Conservation (phyloP, 1,284 basidiomycete species). For the Coniferiporia weirii region DNA sequence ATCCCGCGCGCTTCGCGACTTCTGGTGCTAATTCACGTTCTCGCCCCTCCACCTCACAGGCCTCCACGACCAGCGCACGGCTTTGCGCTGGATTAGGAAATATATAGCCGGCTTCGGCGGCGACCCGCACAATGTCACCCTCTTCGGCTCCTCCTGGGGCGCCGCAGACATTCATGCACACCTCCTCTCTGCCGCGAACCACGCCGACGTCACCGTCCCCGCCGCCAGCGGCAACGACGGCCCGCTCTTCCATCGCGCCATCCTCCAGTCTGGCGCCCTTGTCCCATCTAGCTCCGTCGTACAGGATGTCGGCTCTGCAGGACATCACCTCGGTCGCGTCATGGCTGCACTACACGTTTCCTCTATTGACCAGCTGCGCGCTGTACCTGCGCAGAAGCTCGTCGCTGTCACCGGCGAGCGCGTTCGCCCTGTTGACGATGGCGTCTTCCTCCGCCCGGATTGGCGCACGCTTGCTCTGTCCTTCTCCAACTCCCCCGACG, state of each 20-base stretch:
- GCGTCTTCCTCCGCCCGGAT: constrained; percentile 54
- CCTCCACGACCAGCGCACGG: constrained; percentile 63
- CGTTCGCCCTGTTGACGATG: constrained; percentile 60
- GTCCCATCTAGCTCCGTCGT: constrained; percentile 26
- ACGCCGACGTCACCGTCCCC: constrained; percentile 53
- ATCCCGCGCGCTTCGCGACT: neutral
- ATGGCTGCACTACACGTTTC: constrained; percentile 49
- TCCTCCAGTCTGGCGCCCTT: constrained; percentile 20
- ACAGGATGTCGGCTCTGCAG: constrained; percentile 52
- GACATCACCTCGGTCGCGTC: constrained; percentile 59
- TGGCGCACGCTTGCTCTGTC: constrained; percentile 47
- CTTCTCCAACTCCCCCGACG: constrained; percentile 3
- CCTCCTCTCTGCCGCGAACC: constrained; percentile 57
- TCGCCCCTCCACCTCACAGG: constrained; percentile 34
- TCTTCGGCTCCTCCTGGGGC: constrained; percentile 67
- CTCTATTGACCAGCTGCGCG: constrained; percentile 55
- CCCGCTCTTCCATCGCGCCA: constrained; percentile 20
- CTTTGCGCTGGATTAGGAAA: constrained; percentile 64
- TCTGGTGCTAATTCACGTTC: neutral
- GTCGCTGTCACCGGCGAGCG: constrained; percentile 39
- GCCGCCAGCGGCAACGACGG: constrained; percentile 30
- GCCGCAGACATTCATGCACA: constrained; percentile 70
- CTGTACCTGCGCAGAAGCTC: constrained; percentile 50
- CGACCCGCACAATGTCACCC: constrained; percentile 61
- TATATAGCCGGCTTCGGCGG: constrained; percentile 69